Percentiles rank a stretch among this genome's conserved stretches.
These are phyloP conservation scores for Dendrocalamus sinicus DNA, from an alignment of 176 grass and related monocot species.

Conservation along the genomic window DNA sequence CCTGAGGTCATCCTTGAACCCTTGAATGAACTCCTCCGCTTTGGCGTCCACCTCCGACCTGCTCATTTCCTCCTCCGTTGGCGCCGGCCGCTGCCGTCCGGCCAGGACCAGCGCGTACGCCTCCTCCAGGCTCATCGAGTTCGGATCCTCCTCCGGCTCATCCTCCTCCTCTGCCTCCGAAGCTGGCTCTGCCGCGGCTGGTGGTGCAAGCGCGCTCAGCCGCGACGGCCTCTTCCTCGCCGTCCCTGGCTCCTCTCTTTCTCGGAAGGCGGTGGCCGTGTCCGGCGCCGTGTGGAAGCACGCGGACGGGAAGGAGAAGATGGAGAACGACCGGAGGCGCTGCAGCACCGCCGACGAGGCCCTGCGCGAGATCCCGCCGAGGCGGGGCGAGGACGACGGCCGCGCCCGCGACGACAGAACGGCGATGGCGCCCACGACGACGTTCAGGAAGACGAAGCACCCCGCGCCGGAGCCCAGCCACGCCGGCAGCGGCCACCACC, in stretches of 20 bases:
- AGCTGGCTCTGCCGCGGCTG: background rate
- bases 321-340: slow-evolving; percentile 45
- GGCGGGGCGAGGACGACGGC: background rate
- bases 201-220: background rate
- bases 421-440: slow-evolving; percentile 41
- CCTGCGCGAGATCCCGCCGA: slow-evolving; percentile 39
- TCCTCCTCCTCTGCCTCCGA: background rate
- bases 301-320: slow-evolving; percentile 52
- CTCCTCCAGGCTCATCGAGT: slow-evolving; percentile 57
- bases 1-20: slow-evolving; percentile 45
- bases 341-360: slow-evolving; percentile 45
- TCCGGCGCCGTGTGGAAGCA: background rate
- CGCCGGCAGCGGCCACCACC: slow-evolving; percentile 23
- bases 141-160: background rate
- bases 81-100: slow-evolving; percentile 9
- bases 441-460: slow-evolving; percentile 45
- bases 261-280: background rate
- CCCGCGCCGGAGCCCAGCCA: slow-evolving; percentile 8
- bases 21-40: slow-evolving; percentile 44
- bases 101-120: slow-evolving; percentile 44
- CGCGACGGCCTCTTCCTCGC: background rate
- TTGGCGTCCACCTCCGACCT: slow-evolving; percentile 53
- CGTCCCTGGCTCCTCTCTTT: background rate
- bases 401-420: slow-evolving; percentile 14
- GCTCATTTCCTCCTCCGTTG: slow-evolving; percentile 22